Conservation (phyloP, 257 asterid species). For the Orobanche coerulescens region DNA sequence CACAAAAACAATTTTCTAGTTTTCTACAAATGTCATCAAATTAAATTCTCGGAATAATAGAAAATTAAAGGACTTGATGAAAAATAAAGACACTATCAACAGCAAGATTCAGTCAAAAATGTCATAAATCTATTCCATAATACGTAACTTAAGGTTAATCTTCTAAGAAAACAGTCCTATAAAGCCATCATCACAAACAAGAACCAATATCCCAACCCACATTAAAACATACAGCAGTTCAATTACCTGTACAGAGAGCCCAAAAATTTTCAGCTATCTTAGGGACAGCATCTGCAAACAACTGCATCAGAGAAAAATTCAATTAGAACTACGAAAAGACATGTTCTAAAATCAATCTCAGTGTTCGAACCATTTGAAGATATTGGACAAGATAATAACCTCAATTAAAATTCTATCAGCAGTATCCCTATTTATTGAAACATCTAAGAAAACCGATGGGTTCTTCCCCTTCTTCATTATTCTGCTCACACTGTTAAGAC, state of each 20-base stretch:
- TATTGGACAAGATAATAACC: no score
- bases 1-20: neutral
- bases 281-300: no score
- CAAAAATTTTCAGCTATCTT: no score
- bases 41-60: neutral
- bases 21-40: neutral
- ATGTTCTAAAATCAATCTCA: no score
- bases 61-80: no score
- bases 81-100: neutral
- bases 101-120: neutral
- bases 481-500: conserved; percentile 22
- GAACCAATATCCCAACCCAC: conserved; percentile 2
- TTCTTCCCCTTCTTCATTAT: conserved; percentile 50
- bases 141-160: neutral
- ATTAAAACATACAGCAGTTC: no score
- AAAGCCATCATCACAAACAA: neutral
- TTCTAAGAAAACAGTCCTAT: neutral
- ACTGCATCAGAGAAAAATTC: no score
- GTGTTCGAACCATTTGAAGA: no score
- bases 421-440: conserved; percentile 73
- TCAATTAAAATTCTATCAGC: conserved; percentile 96
- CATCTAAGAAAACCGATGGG: conserved; percentile 83
- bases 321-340: no score
- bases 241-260: no score
- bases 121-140: neutral